phyloP scores from a whole-genome alignment of 2,329 filamentous ascomycete species.

The Podosphaera fusca region DNA sequence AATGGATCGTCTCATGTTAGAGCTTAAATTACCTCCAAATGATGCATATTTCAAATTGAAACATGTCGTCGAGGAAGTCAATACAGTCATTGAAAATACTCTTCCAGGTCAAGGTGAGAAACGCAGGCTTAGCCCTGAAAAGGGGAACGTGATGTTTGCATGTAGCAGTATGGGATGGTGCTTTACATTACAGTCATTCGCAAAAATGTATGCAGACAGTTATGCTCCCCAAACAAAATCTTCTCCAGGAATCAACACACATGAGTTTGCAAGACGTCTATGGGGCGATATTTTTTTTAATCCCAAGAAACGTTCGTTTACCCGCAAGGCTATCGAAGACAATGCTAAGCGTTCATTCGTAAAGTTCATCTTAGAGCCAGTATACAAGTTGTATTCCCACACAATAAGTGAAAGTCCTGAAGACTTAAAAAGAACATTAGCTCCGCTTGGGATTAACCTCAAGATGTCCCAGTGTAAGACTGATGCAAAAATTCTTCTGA shows the following conservation, averaged over 20 bases:
- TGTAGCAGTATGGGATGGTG: conserved; percentile 91
- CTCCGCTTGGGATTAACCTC: conserved; percentile 55
- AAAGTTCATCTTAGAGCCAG: conserved; percentile 82
- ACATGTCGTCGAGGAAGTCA: conserved; percentile 95
- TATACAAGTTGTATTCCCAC: conserved; percentile 93
- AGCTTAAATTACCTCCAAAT: conserved; percentile 77
- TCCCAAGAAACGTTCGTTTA: conserved; percentile 72
- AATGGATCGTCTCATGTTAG: conserved; percentile 82
- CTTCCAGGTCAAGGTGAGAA: conserved; percentile 60
- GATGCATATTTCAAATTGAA: conserved; percentile 99
- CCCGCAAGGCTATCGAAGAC: conserved; percentile 64
- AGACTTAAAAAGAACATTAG: conserved; percentile 58
- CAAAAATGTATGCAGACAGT: conserved; percentile 83
- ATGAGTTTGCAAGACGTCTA: conserved; percentile 62
- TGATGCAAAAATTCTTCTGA: conserved; percentile 73
- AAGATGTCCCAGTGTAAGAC: conserved; percentile 85
- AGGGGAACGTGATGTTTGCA: conserved; percentile 93
- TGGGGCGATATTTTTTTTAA: conserved; percentile 98
- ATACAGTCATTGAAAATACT: conserved; percentile 77
- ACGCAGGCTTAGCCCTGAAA: conserved; percentile 74
- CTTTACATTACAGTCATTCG: conserved; percentile 82
- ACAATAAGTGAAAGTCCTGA: conserved; percentile 78
- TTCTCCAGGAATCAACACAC: conserved; percentile 43
- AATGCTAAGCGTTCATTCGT: conserved; percentile 70
- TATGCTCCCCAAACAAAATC: conserved; percentile 26